Evolutionary conservation across 108 stramenopile genomes (phyloP).

Genomic region (Conticribra weissflogii): DNA sequence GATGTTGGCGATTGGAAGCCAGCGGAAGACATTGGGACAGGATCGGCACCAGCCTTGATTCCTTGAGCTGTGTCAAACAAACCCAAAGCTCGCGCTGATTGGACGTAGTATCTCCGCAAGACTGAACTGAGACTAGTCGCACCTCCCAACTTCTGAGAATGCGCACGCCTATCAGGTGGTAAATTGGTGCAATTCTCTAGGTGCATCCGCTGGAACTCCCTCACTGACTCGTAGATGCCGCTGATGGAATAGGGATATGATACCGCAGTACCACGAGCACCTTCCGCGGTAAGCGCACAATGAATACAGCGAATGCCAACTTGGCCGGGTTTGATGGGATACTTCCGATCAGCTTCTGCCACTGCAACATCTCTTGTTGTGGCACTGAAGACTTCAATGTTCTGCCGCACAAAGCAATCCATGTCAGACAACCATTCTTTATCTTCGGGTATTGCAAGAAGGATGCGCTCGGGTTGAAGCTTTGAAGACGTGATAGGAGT

Average conservation of each 20-base stretch:
- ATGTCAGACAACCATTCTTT: constrained; percentile 86
- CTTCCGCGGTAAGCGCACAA: constrained; percentile 52
- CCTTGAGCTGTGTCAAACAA: constrained; percentile 67
- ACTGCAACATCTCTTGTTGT: constrained; percentile 62
- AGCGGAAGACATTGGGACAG: constrained; percentile 26
- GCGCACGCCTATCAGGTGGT: constrained; percentile 50
- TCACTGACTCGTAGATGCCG: constrained; percentile 83
- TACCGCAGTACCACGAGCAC: constrained; percentile 59
- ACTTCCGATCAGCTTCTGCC: constrained; percentile 65
- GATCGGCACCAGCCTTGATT: constrained; percentile 69
- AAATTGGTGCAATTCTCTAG: constrained; percentile 71
- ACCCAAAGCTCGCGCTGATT: constrained; percentile 79
- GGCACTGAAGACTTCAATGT: constrained; percentile 83
- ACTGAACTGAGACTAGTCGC: constrained; percentile 79
- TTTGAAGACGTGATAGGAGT: constrained; percentile 7
- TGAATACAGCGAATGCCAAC: constrained; percentile 87
- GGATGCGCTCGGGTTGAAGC: constrained; percentile 34
- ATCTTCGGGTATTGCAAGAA: constrained; percentile 84
- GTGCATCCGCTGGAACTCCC: constrained; percentile 83
- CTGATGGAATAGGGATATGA: constrained; percentile 78
- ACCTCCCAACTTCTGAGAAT: constrained; percentile 51
- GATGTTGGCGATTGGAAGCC: constrained; percentile 25
- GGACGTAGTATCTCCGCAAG: constrained; percentile 78
- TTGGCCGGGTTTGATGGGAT: constrained; percentile 72
- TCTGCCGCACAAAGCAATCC: constrained; percentile 78